These are phyloP conservation scores for Nosema muscidifuracis DNA, from an alignment of 371 early-diverging fungal species.

Conservation along the genomic window DNA sequence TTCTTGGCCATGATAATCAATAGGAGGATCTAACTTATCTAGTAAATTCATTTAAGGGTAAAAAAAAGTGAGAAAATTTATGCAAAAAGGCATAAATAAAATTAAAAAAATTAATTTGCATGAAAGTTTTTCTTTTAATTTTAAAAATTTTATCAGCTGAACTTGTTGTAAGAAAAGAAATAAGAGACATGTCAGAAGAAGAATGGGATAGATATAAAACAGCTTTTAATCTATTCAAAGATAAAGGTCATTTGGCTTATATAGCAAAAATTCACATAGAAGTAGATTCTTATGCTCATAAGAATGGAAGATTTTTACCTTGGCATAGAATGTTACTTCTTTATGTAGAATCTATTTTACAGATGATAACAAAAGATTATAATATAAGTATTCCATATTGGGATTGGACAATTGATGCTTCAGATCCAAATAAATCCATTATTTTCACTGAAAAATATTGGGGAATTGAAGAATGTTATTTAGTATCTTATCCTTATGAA, in stretches of 20 bases:
- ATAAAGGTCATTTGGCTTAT: slow-evolving; percentile 21
- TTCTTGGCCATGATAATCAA: slow-evolving; percentile 62
- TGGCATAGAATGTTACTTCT: slow-evolving; percentile 60
- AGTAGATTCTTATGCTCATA: slow-evolving; percentile 62
- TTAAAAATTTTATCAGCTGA: not conserved
- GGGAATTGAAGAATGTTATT: slow-evolving; percentile 20
- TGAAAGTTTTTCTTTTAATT: not conserved
- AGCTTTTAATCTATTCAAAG: slow-evolving; percentile 23
- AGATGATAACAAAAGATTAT: slow-evolving; percentile 58
- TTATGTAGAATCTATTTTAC: slow-evolving; percentile 57
- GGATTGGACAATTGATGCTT: slow-evolving; percentile 63
- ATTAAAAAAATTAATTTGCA: not conserved
- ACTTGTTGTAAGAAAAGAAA: slow-evolving; percentile 32
- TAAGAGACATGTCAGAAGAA: slow-evolving; percentile 31
- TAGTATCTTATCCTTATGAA: slow-evolving; percentile 24
- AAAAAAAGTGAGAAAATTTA: not conserved
- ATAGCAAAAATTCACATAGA: slow-evolving; percentile 20
- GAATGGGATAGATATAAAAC: slow-evolving; percentile 40
- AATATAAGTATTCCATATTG: slow-evolving; percentile 64
- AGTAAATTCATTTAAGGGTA: slow-evolving; percentile 7
- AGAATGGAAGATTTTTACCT: slow-evolving; percentile 54
- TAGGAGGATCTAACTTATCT: slow-evolving; percentile 51
- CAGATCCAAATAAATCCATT: slow-evolving; percentile 28
- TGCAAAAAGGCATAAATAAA: not conserved
- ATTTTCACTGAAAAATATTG: slow-evolving; percentile 25